Evolutionary conservation across 192 early-diverging fungal genomes (phyloP).

Genomic region (Linnemannia hyalina): DNA sequence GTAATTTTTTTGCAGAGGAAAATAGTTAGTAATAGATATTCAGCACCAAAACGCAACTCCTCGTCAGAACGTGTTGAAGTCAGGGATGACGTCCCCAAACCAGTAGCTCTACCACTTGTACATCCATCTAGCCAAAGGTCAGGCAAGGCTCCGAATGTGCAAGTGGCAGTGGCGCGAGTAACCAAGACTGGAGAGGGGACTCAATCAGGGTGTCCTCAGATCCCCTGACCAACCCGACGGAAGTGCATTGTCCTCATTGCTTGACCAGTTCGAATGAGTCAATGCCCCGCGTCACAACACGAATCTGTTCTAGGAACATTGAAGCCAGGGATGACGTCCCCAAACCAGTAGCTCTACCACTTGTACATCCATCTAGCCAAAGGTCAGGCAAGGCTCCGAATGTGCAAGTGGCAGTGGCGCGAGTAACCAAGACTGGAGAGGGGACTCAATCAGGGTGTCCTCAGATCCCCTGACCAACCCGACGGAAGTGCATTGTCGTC

Average conservation of each 20-base stretch:
- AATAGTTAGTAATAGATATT: conserved; percentile 8
- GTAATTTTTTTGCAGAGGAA: not conserved
- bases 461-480: conserved; percentile 31
- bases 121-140: conserved; percentile 32
- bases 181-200: conserved; percentile 48
- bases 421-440: conserved; percentile 50
- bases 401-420: conserved; percentile 27
- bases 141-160: conserved; percentile 31
- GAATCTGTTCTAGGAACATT: conserved; percentile 12
- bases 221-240: conserved; percentile 29
- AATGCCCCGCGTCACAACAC: conserved; percentile 37
- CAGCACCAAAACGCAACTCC: not conserved
- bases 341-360: conserved; percentile 27
- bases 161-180: conserved; percentile 32
- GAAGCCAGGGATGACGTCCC: conserved; percentile 24
- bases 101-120: conserved; percentile 31
- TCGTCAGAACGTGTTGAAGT: conserved; percentile 24
- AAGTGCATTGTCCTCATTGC: conserved; percentile 36
- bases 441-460: conserved; percentile 33
- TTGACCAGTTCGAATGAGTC: conserved; percentile 35
- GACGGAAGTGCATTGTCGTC: conserved; percentile 31
- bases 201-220: conserved; percentile 37
- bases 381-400: conserved; percentile 38
- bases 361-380: conserved; percentile 26
- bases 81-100: conserved; percentile 20